These are phyloP conservation scores for Cryptococcus sp. DNA, from an alignment of 1,284 basidiomycete species.

Conservation along the genomic window DNA sequence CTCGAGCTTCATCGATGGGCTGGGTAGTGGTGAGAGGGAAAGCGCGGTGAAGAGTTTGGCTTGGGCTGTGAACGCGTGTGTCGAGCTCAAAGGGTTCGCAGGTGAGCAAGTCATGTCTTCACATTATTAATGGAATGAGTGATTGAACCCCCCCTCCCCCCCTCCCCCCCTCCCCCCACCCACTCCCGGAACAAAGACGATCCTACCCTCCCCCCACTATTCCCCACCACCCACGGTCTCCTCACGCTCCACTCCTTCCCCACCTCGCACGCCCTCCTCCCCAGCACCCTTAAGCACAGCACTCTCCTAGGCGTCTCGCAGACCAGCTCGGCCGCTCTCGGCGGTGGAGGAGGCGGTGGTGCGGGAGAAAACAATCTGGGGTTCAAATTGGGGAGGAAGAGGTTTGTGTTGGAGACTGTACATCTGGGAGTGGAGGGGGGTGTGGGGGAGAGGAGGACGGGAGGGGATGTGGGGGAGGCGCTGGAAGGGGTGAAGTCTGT, in stretches of 20 bases:
- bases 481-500: slow-evolving; percentile 10
- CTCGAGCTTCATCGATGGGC: slow-evolving; percentile 51
- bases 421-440: slow-evolving; percentile 92
- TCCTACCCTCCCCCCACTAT: slow-evolving; percentile 55
- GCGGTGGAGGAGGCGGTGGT: slow-evolving; percentile 54
- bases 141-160: not conserved
- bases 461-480: slow-evolving; percentile 2
- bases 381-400: slow-evolving; percentile 85
- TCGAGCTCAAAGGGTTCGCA: slow-evolving; percentile 74
- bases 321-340: slow-evolving; percentile 28
- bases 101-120: slow-evolving; percentile 55
- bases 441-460: slow-evolving; percentile 74
- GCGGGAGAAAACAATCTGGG: slow-evolving; percentile 85
- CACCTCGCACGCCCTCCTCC: slow-evolving; percentile 66
- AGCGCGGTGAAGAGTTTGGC: slow-evolving; percentile 73
- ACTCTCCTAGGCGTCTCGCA: slow-evolving; percentile 48
- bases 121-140: not conserved
- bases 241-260: slow-evolving; percentile 72
- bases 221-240: slow-evolving; percentile 79
- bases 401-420: slow-evolving; percentile 84
- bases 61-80: slow-evolving; percentile 70
- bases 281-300: slow-evolving; percentile 63
- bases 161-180: not conserved
- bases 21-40: slow-evolving; percentile 17
- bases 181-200: slow-evolving; percentile 25